Conservation (phyloP, 2,329 filamentous ascomycete species). For the Xylaria polymorpha region DNA sequence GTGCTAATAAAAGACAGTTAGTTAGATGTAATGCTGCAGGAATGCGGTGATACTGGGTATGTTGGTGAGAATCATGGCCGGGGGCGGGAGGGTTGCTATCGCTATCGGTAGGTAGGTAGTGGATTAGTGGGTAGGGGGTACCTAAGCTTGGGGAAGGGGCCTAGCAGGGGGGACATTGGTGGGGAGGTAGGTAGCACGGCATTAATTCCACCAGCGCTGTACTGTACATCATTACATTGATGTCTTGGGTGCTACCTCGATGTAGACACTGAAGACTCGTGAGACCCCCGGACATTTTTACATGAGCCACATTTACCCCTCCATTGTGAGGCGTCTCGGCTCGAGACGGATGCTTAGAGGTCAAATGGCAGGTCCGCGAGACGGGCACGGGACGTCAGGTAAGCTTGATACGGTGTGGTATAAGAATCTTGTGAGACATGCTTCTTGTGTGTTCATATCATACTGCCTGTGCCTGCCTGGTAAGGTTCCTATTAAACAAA, state of each 20-base stretch:
- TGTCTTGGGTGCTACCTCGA: not conserved
- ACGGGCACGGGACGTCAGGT: not conserved
- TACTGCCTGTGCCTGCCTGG: not conserved
- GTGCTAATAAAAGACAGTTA: not conserved
- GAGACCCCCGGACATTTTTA: not conserved
- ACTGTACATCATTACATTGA: not conserved
- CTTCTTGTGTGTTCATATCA: constrained; percentile 15
- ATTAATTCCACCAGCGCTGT: not conserved
- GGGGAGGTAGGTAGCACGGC: not conserved
- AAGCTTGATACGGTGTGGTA: not conserved
- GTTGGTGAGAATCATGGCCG: not conserved
- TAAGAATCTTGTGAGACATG: constrained; percentile 7
- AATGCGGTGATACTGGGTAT: not conserved
- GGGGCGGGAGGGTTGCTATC: constrained; percentile 30
- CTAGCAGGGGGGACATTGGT: not conserved
- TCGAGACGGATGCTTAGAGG: not conserved
- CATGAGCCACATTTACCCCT: constrained; percentile 28
- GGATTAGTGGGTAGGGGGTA: not conserved
- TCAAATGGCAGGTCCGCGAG: constrained; percentile 2
- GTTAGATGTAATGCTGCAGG: not conserved
- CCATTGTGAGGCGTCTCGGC: constrained; percentile 14
- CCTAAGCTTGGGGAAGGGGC: not conserved
- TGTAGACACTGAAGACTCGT: too few species aligned
- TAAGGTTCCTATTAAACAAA: not conserved
- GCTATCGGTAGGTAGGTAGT: constrained; percentile 32